Conservation (phyloP, 225 moss, liverwort and hornwort species). For the Bryoerythrophyllum caledonicum region DNA sequence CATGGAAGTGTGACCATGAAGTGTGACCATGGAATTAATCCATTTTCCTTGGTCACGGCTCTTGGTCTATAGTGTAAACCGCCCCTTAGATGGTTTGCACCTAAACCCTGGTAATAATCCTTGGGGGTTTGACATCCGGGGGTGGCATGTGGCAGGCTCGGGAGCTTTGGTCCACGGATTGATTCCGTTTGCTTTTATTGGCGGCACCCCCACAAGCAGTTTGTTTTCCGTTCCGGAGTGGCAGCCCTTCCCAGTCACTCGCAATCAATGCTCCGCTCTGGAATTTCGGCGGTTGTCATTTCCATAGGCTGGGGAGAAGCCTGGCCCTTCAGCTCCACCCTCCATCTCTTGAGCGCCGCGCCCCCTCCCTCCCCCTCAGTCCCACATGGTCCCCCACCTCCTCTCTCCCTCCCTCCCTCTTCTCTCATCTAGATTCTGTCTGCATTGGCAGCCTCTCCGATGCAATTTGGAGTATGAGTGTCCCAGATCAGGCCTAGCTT, state of each 20-base stretch:
- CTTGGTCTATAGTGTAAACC: no score
- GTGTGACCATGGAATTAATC: no score
- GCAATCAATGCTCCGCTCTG: conserved; percentile 8
- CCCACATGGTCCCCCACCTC: neutral
- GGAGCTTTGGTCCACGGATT: neutral
- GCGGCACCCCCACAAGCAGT: neutral
- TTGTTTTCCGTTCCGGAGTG: neutral
- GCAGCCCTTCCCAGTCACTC: neutral
- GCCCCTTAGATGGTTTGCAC: no score
- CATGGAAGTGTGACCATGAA: no score
- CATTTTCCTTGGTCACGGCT: no score
- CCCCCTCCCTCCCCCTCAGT: neutral
- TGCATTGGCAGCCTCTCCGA: neutral
- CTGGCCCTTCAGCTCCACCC: neutral
- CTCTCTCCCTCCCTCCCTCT: no score
- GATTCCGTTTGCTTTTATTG: neutral
- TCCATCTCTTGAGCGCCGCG: neutral
- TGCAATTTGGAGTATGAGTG: neutral
- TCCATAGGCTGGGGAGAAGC: neutral
- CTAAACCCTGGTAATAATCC: no score
- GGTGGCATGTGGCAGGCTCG: neutral
- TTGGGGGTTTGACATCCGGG: neutral
- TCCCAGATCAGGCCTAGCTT: neutral
- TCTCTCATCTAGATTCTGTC: neutral
- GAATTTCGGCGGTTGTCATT: conserved; percentile 21